Conservation (phyloP, 2,329 filamentous ascomycete genomes). For the Thielaviopsis populi region DNA sequence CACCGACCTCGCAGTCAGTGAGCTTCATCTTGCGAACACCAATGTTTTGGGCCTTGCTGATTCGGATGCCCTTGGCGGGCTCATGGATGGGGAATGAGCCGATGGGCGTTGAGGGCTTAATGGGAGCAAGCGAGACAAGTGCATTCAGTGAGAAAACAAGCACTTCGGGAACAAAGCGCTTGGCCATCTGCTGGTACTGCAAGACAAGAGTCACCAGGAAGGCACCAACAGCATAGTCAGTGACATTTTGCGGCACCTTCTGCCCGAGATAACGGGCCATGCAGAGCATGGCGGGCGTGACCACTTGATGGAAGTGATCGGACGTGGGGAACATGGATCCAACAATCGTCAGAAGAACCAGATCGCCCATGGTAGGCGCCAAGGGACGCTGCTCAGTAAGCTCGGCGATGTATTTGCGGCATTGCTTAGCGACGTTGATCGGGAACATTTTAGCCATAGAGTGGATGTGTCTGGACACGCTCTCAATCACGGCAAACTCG, state of each 20-base stretch:
- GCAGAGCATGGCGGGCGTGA: slow-evolving; percentile 76
- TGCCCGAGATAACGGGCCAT: slow-evolving; percentile 73
- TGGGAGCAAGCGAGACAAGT: slow-evolving; percentile 50
- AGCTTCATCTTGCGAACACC: slow-evolving; percentile 41
- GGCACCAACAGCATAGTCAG: slow-evolving; percentile 56
- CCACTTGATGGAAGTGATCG: slow-evolving; percentile 91
- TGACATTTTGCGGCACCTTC: slow-evolving; percentile 48
- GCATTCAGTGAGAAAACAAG: slow-evolving; percentile 69
- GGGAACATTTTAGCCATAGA: slow-evolving; percentile 80
- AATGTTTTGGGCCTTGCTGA: slow-evolving; percentile 30
- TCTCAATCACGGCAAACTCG: slow-evolving; percentile 58
- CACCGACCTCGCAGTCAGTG: slow-evolving; percentile 35
- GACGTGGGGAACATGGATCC: slow-evolving; percentile 82
- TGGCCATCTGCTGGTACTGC: slow-evolving; percentile 70
- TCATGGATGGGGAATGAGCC: slow-evolving; percentile 49
- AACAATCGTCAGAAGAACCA: slow-evolving; percentile 71
- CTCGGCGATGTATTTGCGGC: slow-evolving; percentile 56
- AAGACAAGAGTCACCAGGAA: slow-evolving; percentile 67
- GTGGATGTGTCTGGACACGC: slow-evolving; percentile 75
- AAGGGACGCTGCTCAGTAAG: slow-evolving; percentile 36
- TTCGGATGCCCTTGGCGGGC: slow-evolving; percentile 35
- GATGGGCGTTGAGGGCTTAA: slow-evolving; percentile 30
- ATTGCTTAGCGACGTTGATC: slow-evolving; percentile 59
- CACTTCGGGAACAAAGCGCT: slow-evolving; percentile 78
- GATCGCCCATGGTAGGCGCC: slow-evolving; percentile 43